Conservation (phyloP, 31 red algal species). For the Bonnemaisonia californica region DNA sequence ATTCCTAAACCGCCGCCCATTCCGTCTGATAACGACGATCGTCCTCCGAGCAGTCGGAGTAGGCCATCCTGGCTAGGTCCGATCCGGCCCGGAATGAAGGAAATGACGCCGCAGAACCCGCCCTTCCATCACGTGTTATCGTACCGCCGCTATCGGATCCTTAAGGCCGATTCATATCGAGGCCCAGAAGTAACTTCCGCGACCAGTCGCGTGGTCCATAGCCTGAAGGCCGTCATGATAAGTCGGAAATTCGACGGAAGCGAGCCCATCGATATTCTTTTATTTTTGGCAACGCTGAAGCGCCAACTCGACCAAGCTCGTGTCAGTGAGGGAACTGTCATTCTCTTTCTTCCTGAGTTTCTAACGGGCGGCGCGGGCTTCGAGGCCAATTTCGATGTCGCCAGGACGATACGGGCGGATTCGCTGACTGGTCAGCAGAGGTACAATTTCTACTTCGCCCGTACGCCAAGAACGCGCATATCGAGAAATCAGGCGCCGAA, state of each 20-base stretch:
- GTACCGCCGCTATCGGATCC: too few relatives aligned
- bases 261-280: background rate
- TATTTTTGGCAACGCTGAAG: background rate
- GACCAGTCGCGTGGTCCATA: too few relatives aligned
- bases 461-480: slow-evolving; percentile 9
- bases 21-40: too few relatives aligned
- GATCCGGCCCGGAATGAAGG: too few relatives aligned
- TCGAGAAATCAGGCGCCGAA: background rate
- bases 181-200: too few relatives aligned
- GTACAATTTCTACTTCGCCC: background rate
- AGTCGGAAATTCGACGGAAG: background rate
- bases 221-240: too few relatives aligned
- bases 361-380: background rate
- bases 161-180: too few relatives aligned
- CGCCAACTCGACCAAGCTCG: background rate
- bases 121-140: too few relatives aligned
- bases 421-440: background rate
- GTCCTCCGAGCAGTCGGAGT: too few relatives aligned
- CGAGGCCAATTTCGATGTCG: slow-evolving; percentile 2
- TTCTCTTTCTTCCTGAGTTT: background rate
- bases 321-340: background rate
- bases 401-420: background rate
- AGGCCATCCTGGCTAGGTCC: too few relatives aligned
- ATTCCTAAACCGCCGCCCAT: too few relatives aligned
- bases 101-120: too few relatives aligned